Percentiles rank a stretch among this genome's conserved stretches.
These are phyloP conservation scores for Euclidium syriacum DNA, from an alignment of 345 rosid genomes.

Conservation along the genomic window DNA sequence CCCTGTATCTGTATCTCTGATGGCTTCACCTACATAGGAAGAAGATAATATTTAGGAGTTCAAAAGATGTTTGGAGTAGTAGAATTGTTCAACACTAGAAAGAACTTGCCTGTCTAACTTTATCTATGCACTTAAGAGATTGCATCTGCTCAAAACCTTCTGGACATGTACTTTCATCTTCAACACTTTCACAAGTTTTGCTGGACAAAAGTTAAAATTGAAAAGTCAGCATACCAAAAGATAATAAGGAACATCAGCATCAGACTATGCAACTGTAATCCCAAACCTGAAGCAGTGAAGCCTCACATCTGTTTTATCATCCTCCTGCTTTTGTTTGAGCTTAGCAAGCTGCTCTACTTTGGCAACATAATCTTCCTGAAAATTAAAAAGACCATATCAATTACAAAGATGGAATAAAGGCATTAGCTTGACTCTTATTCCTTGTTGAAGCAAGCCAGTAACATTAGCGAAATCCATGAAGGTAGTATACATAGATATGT, in stretches of 20 bases:
- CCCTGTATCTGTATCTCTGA: conserved; percentile 33
- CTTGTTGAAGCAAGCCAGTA: neutral
- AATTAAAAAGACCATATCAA: conserved; percentile 9
- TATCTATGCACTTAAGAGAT: conserved; percentile 45
- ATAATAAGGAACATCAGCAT: conserved; percentile 7
- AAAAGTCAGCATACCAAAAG: conserved; percentile 17
- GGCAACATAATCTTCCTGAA: conserved; percentile 44
- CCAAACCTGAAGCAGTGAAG: conserved; percentile 74
- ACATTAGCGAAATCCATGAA: neutral
- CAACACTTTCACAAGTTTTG: conserved; percentile 31
- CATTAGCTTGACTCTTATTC: neutral
- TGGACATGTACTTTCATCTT: conserved; percentile 26
- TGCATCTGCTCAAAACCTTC: conserved; percentile 45
- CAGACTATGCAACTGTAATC: neutral
- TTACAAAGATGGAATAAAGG: neutral
- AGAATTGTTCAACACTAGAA: neutral
- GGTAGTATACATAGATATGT: neutral
- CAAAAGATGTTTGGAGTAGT: neutral
- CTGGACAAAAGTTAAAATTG: conserved; percentile 19
- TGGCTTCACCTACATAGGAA: conserved; percentile 33
- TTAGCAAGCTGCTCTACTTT: conserved; percentile 60
- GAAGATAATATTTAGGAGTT: neutral
- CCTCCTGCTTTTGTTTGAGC: conserved; percentile 76
- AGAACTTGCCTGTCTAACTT: conserved; percentile 36
- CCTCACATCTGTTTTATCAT: conserved; percentile 55